A percentile compares a stretch with the other conserved stretches of the same genome.
Conservation (phyloP, 306 rosid species). For the Gleditsia sinensis region DNA sequence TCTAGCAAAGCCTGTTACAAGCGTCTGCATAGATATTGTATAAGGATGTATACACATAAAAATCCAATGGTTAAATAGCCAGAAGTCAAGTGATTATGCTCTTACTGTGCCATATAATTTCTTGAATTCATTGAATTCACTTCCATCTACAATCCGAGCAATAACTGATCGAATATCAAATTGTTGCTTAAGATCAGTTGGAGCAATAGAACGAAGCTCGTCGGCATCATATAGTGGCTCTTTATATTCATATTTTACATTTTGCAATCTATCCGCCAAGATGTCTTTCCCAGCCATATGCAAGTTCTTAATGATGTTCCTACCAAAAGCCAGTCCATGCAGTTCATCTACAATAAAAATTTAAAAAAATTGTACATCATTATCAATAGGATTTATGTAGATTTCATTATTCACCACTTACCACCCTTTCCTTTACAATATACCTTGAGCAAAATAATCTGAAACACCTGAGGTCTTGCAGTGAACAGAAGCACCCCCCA, state of each 20-base stretch:
- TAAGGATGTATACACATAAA: constrained; percentile 4
- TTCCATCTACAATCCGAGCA: constrained; percentile 90
- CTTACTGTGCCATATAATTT: constrained; percentile 98
- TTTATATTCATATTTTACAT: constrained; percentile 42
- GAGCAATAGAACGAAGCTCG: constrained; percentile 92
- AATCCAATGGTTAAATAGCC: constrained; percentile 16
- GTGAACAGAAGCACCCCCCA: constrained; percentile 90
- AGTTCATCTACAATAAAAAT: constrained; percentile 65
- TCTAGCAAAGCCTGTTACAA: constrained; percentile 91
- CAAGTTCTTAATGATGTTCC: constrained; percentile 83
- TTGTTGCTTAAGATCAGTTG: constrained; percentile 83
- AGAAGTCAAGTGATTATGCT: constrained; percentile 44
- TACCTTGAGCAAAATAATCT: constrained; percentile 98
- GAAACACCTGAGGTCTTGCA: constrained; percentile 97
- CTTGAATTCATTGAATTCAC: constrained; percentile 98
- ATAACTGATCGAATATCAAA: constrained; percentile 89
- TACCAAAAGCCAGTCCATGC: constrained; percentile 88
- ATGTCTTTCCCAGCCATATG: constrained; percentile 87
- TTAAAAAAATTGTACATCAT: constrained; percentile 21
- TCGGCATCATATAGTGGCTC: constrained; percentile 75
- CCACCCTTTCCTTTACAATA: constrained; percentile 6
- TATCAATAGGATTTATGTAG: not conserved
- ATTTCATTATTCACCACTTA: constrained; percentile 2
- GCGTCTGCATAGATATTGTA: constrained; percentile 68
- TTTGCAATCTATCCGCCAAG: constrained; percentile 47